Base-by-base conservation (phyloP, 2,329 filamentous ascomycete species). In the Phymatotrichopsis omnivora region DNA sequence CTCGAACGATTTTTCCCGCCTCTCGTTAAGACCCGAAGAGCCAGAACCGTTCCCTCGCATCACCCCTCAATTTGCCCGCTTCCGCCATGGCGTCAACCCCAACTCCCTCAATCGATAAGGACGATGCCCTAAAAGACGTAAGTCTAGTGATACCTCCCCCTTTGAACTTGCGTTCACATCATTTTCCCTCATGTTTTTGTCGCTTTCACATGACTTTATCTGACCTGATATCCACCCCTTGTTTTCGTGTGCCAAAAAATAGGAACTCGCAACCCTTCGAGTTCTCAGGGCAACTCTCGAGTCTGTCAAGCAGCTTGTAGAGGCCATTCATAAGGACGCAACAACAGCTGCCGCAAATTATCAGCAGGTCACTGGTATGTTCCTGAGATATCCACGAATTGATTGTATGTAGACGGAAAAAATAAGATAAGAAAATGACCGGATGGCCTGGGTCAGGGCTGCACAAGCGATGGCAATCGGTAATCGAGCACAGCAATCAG, bases 241-340 rank as follows among this genome's bases (percentile, higher is more conserved):
- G n/a, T n/a, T n/a, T n/a, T n/a, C n/a, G n/a, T n/a, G n/a, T 20
- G 41, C 31, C 30, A 30, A 35, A 14, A 19, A 32, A 11, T 36
- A 59, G 57, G 57, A 59, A 32, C 52, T 59, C 33, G 46, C 56
- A 42, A 49, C 55, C 17, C 52, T 59, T 14, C 54, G 47, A 12
- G 52, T 57, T 24, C 39, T 58, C 24, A 55, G 57, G 45, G 56
- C 57, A n/a, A 56, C 57, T 14, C 47, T 59, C 8, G 56, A 58
- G 37, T 53, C 53, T 14, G 46, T 58, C 23, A 52, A 51, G 22
- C 57, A 59, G 17, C 55, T 59, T n/a, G 53, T 57, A 12, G 45
- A 41, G 6, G 55, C 49, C 7, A 42, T 59, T 10, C 50, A 51
- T 14, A 49, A 42, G 20, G 57, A 59, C 38, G 44, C 49, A 5